A percentile compares a stretch with the other conserved stretches of the same genome.
Evolutionary conservation across 1,284 basidiomycete species (phyloP).

Genomic region (Laetiporus sulphureus): DNA sequence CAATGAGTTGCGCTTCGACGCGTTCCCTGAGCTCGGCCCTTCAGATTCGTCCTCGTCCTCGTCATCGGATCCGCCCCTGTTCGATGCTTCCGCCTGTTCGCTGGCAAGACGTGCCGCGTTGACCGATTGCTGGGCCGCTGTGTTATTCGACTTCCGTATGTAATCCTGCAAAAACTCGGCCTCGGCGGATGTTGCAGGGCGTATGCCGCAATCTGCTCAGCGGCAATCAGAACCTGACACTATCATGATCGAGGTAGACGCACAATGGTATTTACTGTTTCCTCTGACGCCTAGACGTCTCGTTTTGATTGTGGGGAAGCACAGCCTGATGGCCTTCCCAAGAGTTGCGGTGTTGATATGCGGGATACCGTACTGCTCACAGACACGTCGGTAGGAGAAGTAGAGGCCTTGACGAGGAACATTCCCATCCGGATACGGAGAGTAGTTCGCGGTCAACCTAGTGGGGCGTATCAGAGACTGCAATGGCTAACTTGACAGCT

Average conservation of each 20-base stretch:
- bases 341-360: conserved; percentile 93
- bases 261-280: conserved; percentile 90
- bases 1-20: conserved; percentile 70
- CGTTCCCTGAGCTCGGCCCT: conserved; percentile 49
- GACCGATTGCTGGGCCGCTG: conserved; percentile 63
- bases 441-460: conserved; percentile 84
- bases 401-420: conserved; percentile 85
- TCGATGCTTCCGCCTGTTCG: conserved; percentile 49
- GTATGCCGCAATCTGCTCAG: conserved; percentile 76
- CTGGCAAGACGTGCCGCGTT: conserved; percentile 62
- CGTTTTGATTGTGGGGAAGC: conserved; percentile 92
- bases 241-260: conserved; percentile 30
- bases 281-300: conserved; percentile 85
- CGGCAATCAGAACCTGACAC: conserved; percentile 27
- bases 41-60: conserved; percentile 82
- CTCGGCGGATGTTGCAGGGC: conserved; percentile 81
- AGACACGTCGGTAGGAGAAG: conserved; percentile 86
- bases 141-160: conserved; percentile 83
- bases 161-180: conserved; percentile 88
- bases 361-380: conserved; percentile 84
- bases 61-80: conserved; percentile 61
- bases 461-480: conserved; percentile 5
- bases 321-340: conserved; percentile 88
- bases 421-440: conserved; percentile 86
- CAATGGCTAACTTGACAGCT: conserved; percentile 2